phyloP scores from a whole-genome alignment of 2,329 filamentous ascomycete species.

The Microdochium bolleyi region DNA sequence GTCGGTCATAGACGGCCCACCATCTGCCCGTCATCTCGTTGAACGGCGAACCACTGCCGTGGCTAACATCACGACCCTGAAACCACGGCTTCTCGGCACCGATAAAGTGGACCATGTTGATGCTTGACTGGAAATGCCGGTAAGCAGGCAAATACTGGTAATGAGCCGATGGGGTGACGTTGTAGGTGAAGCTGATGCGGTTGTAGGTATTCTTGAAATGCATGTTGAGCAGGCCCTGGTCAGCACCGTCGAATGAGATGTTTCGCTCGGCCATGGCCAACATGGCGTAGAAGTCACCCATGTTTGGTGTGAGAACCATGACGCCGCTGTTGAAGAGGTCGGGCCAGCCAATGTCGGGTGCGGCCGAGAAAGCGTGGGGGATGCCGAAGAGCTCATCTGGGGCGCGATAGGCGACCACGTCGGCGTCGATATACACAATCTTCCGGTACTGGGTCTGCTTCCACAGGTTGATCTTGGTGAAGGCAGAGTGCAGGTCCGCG shows the following conservation, averaged over 20 bases:
- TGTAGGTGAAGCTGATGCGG: slow-evolving; percentile 89
- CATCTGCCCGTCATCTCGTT: slow-evolving; percentile 79
- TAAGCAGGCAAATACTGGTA: slow-evolving; percentile 98
- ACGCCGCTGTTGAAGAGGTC: slow-evolving; percentile 98
- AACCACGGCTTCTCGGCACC: slow-evolving; percentile 87
- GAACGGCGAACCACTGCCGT: slow-evolving; percentile 53
- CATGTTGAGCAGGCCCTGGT: slow-evolving; percentile 93
- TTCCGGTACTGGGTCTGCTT: slow-evolving; percentile 81
- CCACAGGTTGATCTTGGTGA: slow-evolving; percentile 96
- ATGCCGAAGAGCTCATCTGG: slow-evolving; percentile 86
- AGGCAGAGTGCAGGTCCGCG: slow-evolving; percentile 80
- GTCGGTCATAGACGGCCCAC: slow-evolving; percentile 91
- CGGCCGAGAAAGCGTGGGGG: slow-evolving; percentile 55
- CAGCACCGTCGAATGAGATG: slow-evolving; percentile 92
- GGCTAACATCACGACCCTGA: slow-evolving; percentile 46
- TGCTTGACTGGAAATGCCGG: slow-evolving; percentile 81
- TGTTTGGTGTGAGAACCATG: slow-evolving; percentile 81
- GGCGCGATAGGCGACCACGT: slow-evolving; percentile 82
- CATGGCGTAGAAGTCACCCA: slow-evolving; percentile 82
- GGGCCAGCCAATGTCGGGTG: slow-evolving; percentile 95
- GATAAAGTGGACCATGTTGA: slow-evolving; percentile 92
- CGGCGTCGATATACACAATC: slow-evolving; percentile 91
- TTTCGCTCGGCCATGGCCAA: slow-evolving; percentile 76
- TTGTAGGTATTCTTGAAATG: slow-evolving; percentile 81
- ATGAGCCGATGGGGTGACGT: slow-evolving; percentile 91